Conservation (phyloP, 2,329 filamentous ascomycete genomes). For the Akanthomyces muscarius region DNA sequence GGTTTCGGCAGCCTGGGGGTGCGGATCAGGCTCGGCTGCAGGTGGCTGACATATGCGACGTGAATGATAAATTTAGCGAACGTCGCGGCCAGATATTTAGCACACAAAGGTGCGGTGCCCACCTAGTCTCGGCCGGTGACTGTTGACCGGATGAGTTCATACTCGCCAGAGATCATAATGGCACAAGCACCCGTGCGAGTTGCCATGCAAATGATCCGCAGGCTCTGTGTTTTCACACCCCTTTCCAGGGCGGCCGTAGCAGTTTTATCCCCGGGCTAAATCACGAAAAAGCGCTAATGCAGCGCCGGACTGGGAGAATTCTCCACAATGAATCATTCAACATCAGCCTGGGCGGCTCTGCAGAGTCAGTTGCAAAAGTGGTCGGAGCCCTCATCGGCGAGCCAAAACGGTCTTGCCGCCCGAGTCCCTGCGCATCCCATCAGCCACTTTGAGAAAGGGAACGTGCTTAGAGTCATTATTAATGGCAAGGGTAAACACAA, state of each 20-base stretch:
- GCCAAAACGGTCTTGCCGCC: neutral
- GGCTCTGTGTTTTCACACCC: neutral
- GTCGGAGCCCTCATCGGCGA: neutral
- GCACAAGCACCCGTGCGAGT: neutral
- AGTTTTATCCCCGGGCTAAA: neutral
- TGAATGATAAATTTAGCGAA: neutral
- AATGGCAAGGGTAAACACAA: neutral
- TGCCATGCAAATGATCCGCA: neutral
- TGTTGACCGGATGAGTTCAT: neutral
- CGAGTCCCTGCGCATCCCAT: neutral
- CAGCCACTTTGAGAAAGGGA: neutral
- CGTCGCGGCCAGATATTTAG: neutral
- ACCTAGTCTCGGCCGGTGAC: neutral
- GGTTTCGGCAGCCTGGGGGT: neutral
- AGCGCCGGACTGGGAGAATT: neutral
- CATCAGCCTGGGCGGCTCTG: neutral
- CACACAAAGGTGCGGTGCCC: neutral
- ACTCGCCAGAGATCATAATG: neutral
- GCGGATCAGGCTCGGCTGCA: neutral
- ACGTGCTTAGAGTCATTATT: slow-evolving; percentile 4
- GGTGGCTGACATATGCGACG: neutral
- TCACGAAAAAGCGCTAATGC: neutral
- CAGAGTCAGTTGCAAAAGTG: neutral
- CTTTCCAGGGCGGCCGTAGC: neutral
- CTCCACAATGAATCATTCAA: slow-evolving; percentile 17